Conservation (phyloP, 179 eudicot species). For the Camellia oleifera region DNA sequence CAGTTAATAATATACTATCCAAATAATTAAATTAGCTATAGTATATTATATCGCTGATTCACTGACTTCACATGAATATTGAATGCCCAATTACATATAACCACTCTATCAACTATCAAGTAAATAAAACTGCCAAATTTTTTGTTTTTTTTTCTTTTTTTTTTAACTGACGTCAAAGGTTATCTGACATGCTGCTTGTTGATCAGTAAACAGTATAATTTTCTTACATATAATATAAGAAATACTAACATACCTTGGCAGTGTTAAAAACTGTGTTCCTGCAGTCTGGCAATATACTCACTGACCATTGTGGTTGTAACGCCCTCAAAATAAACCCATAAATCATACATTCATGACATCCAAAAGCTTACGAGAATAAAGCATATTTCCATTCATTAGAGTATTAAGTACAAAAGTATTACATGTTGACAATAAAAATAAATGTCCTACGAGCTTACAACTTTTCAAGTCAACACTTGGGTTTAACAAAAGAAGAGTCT, state of each 20-base stretch:
- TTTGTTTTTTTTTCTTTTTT: not conserved
- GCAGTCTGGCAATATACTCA: slow-evolving; percentile 74
- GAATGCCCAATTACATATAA: not conserved
- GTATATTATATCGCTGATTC: not conserved
- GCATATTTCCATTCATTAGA: too few species aligned
- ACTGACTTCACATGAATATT: not conserved
- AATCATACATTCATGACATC: too few species aligned
- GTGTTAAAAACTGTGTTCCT: slow-evolving; percentile 58
- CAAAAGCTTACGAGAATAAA: too few species aligned
- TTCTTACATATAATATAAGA: not conserved
- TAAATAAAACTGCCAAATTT: not conserved
- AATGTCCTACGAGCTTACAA: too few species aligned
- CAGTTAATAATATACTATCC: not conserved
- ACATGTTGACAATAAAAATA: too few species aligned
- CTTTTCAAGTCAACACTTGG: too few species aligned
- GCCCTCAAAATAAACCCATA: too few species aligned
- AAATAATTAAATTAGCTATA: not conserved
- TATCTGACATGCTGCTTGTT: not conserved
- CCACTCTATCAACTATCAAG: not conserved
- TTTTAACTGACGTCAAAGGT: too few species aligned
- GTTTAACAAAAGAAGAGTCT: too few species aligned
- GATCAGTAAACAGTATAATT: not conserved
- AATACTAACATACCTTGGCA: slow-evolving; percentile 64
- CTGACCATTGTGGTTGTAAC: slow-evolving; percentile 52
- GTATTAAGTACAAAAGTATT: too few species aligned